phyloP scores from a whole-genome alignment of 305 asterid species.

The Fraxinus floribunda region DNA sequence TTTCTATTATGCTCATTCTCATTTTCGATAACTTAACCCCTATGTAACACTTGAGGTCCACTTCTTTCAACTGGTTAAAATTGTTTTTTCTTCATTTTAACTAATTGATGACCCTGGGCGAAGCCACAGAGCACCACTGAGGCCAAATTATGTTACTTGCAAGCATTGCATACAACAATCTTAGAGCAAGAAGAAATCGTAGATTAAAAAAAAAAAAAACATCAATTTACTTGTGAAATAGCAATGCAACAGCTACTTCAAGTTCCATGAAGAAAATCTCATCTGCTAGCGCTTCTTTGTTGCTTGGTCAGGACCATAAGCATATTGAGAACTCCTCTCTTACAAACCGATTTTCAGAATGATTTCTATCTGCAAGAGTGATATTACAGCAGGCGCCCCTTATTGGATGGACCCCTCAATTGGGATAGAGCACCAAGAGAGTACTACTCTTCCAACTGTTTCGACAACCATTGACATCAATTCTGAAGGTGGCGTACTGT shows the following conservation, averaged over 20 bases:
- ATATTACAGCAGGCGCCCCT: neutral
- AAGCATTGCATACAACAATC: neutral
- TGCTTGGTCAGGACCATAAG: neutral
- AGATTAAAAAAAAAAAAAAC: neutral
- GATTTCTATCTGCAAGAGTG: neutral
- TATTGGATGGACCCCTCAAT: neutral
- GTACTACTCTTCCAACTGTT: neutral
- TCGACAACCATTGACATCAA: neutral
- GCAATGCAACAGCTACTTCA: neutral
- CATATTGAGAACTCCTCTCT: neutral
- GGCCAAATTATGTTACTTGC: neutral
- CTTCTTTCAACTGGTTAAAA: no score
- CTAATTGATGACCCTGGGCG: neutral
- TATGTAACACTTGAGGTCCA: neutral
- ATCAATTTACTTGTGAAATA: neutral
- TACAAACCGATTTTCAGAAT: neutral
- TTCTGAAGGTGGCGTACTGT: neutral
- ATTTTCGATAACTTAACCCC: neutral
- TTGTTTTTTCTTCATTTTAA: neutral
- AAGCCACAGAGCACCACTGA: neutral
- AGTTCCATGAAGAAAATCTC: neutral
- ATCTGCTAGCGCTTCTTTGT: neutral
- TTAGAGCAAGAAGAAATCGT: neutral
- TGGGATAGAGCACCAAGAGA: neutral
- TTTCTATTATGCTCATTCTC: neutral